Evolutionary conservation across 495 filamentous ascomycete genomes (phyloP).

Genomic region (Astrothelium macrocarpum): DNA sequence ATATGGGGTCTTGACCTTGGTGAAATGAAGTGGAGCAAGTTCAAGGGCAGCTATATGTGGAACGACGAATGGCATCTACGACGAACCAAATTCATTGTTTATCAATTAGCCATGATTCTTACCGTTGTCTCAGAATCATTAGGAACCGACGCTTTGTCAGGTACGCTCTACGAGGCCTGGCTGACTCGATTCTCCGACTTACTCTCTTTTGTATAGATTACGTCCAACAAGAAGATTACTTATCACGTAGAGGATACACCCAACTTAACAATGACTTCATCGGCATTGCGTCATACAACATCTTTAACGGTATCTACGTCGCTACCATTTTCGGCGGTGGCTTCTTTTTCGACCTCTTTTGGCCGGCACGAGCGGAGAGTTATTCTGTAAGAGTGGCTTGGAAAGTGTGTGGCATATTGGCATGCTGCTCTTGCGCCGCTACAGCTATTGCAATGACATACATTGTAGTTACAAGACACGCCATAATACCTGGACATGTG

Average conservation of each 20-base stretch:
- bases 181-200: constrained; percentile 1
- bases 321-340: constrained; percentile 45
- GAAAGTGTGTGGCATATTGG: constrained; percentile 38
- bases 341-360: constrained; percentile 48
- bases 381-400: constrained; percentile 36
- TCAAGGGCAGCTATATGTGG: constrained; percentile 44
- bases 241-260: not conserved
- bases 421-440: constrained; percentile 35
- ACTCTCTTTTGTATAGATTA: constrained; percentile 31
- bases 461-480: constrained; percentile 33
- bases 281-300: constrained; percentile 41
- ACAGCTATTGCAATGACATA: constrained; percentile 37
- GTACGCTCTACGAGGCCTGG: constrained; percentile 20
- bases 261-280: constrained; percentile 38
- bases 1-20: constrained; percentile 45
- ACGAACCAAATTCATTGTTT: constrained; percentile 45
- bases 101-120: constrained; percentile 44
- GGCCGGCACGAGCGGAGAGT: constrained; percentile 42
- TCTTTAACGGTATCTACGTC: constrained; percentile 44
- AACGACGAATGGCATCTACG: constrained; percentile 39
- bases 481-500: constrained; percentile 13
- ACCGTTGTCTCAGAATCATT: constrained; percentile 43
- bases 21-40: constrained; percentile 44
- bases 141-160: constrained; percentile 41
- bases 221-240: constrained; percentile 29